Conservation (phyloP, 257 asterid species). For the Forsythia suspensa region DNA sequence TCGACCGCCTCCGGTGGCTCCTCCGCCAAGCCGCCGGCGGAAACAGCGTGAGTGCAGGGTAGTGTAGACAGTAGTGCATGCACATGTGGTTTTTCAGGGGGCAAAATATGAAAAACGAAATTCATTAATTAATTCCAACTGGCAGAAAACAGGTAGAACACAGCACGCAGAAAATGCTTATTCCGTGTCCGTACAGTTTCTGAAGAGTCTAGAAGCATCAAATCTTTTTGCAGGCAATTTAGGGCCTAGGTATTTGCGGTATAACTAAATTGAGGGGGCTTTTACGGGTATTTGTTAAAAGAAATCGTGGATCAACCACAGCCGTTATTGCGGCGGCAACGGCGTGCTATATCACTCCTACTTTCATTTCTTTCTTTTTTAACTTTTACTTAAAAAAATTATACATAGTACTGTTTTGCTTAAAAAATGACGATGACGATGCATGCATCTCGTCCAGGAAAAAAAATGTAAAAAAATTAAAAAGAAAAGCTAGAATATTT, state of each 20-base stretch:
- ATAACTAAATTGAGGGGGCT: conserved; percentile 24
- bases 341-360: conserved; percentile 37
- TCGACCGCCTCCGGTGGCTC: conserved; percentile 55
- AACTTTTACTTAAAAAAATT: background rate
- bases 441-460: conserved; percentile 15
- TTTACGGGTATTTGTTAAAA: conserved; percentile 32
- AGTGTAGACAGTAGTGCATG: conserved; percentile 25
- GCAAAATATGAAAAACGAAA: conserved; percentile 1
- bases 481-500: background rate
- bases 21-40: conserved; percentile 43
- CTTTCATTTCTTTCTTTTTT: background rate
- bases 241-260: conserved; percentile 27
- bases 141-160: conserved; percentile 16
- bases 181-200: conserved; percentile 40
- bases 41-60: conserved; percentile 66
- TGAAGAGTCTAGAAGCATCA: conserved; percentile 30
- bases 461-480: background rate
- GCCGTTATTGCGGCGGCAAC: conserved; percentile 79
- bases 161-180: conserved; percentile 27
- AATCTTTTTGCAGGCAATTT: conserved; percentile 27
- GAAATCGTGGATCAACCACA: conserved; percentile 31
- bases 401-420: background rate
- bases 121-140: conserved; percentile 22
- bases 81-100: conserved; percentile 16
- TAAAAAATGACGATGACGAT: conserved; percentile 3